Evolutionary conservation across 106 monocot genomes (phyloP).

Genomic region (Dendrobium catenatum): DNA sequence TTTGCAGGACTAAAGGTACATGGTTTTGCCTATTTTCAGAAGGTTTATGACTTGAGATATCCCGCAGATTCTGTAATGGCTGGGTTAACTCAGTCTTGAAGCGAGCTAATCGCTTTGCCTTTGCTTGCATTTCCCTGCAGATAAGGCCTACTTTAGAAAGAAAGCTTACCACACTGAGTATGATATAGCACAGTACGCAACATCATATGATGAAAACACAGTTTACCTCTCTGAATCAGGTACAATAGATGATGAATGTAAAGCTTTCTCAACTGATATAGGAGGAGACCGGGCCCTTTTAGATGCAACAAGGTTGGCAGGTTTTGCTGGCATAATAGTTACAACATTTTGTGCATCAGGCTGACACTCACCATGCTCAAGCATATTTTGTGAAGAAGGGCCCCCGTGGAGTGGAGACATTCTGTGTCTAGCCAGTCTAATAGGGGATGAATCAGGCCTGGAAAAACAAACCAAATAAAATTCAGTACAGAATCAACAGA

Average conservation of each 20-base stretch:
- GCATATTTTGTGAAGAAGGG: slow-evolving; percentile 15
- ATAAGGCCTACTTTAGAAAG: slow-evolving; percentile 4
- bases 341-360: slow-evolving; percentile 13
- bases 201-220: background rate
- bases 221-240: slow-evolving; percentile 47
- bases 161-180: slow-evolving; percentile 2
- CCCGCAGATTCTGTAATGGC: slow-evolving; percentile 24
- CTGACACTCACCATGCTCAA: background rate
- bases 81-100: slow-evolving; percentile 57
- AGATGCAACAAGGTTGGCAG: slow-evolving; percentile 11
- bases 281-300: slow-evolving; percentile 54
- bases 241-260: slow-evolving; percentile 13
- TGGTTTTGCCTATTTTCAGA: slow-evolving; percentile 23
- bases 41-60: slow-evolving; percentile 17
- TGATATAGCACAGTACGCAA: background rate
- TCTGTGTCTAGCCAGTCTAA: slow-evolving; percentile 11
- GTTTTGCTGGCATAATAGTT: slow-evolving; percentile 12
- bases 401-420: slow-evolving; percentile 12
- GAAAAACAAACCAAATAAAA: background rate
- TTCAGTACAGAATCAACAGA: background rate
- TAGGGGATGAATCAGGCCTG: slow-evolving; percentile 25
- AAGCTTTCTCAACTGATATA: slow-evolving; percentile 11
- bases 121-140: slow-evolving; percentile 72
- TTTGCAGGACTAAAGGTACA: slow-evolving; percentile 5
- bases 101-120: slow-evolving; percentile 76